These are phyloP conservation scores for Populus tomentosa DNA, from an alignment of 441 rosid genomes.

Conservation along the genomic window DNA sequence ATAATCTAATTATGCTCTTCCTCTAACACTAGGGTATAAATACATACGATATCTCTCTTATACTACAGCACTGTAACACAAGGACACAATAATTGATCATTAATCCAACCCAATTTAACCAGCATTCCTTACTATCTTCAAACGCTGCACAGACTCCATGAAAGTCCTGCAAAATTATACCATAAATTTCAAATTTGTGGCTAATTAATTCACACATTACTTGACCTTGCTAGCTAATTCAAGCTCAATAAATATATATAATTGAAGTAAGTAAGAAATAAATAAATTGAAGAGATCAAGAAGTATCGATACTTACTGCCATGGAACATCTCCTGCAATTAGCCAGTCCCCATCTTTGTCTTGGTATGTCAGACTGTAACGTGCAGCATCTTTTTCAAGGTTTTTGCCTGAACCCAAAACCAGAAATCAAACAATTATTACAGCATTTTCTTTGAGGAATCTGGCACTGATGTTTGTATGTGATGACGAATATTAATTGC, in stretches of 20 bases:
- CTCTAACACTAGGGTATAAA: neutral
- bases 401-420: constrained; percentile 20
- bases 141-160: constrained; percentile 33
- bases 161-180: constrained; percentile 34
- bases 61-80: neutral
- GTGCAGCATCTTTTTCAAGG: constrained; percentile 12
- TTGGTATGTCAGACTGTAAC: constrained; percentile 35
- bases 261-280: neutral
- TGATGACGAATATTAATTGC: neutral
- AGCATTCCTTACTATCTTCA: constrained; percentile 29
- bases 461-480: neutral
- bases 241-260: neutral
- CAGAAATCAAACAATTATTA: neutral
- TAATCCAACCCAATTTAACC: constrained; percentile 3
- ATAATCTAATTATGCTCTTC: neutral
- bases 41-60: neutral
- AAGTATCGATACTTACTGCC: constrained; percentile 35
- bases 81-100: neutral
- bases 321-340: constrained; percentile 48
- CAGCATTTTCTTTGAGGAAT: neutral
- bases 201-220: neutral
- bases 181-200: neutral
- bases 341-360: constrained; percentile 52
- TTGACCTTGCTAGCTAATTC: neutral
- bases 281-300: neutral